Percentiles rank a stretch among this genome's conserved stretches.
These are phyloP conservation scores for Epichloe uncinata DNA, from an alignment of 2,329 filamentous ascomycete species.

Conservation along the genomic window DNA sequence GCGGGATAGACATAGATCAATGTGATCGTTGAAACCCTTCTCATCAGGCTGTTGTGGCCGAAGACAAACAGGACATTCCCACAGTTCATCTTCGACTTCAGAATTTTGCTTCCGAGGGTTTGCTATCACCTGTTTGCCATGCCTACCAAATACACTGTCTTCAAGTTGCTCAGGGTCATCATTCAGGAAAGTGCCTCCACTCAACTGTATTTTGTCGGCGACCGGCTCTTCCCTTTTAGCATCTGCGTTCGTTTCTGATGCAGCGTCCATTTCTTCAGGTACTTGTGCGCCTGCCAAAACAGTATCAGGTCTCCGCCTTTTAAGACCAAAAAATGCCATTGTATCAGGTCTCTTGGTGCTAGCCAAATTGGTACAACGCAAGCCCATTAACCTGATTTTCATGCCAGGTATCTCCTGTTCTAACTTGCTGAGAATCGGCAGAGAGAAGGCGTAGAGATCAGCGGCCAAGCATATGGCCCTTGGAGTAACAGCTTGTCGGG, in stretches of 20 bases:
- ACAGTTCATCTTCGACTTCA: conserved; percentile 37
- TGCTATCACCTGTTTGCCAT: conserved; percentile 39
- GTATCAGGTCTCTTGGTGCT: conserved; percentile 72
- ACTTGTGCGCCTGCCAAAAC: conserved; percentile 10
- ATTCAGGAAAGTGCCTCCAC: not conserved
- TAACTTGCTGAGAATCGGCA: conserved; percentile 74
- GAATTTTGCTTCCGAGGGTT: conserved; percentile 25
- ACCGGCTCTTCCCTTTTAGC: conserved; percentile 55
- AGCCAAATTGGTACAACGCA: conserved; percentile 77
- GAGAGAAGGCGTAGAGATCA: conserved; percentile 67
- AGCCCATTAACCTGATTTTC: conserved; percentile 72
- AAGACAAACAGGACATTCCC: conserved; percentile 83
- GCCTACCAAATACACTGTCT: conserved; percentile 12
- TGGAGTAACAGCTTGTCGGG: conserved; percentile 63
- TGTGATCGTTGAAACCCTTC: conserved; percentile 72
- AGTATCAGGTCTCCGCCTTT: conserved; percentile 15
- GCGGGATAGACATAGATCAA: conserved; percentile 79
- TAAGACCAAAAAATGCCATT: conserved; percentile 65
- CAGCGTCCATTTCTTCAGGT: conserved; percentile 20
- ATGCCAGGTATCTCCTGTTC: conserved; percentile 72
- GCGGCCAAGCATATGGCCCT: conserved; percentile 60
- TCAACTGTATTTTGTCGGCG: conserved; percentile 31
- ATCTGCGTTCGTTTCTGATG: conserved; percentile 16
- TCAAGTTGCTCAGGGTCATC: not conserved
- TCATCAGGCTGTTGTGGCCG: conserved; percentile 65